These are phyloP conservation scores for Leishmania turanica DNA, from an alignment of 208 protist species.

Conservation along the genomic window DNA sequence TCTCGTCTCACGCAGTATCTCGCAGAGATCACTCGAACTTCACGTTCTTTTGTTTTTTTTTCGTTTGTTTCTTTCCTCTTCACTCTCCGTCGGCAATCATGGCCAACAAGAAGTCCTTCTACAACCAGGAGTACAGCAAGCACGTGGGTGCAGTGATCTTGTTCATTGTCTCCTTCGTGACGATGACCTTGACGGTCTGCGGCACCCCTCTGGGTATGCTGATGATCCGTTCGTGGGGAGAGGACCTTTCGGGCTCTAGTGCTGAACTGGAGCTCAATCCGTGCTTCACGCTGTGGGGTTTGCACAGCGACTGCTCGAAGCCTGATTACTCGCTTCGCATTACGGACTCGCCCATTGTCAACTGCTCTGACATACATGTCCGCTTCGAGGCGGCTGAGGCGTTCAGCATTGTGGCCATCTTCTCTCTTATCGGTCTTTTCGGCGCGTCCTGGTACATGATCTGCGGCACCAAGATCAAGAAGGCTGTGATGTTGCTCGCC, in stretches of 20 bases:
- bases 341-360: conserved; percentile 26
- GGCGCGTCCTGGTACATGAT: conserved; percentile 40
- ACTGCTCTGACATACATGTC: conserved; percentile 37
- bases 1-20: not conserved
- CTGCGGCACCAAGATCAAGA: conserved; percentile 43
- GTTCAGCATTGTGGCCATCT: conserved; percentile 58
- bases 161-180: conserved; percentile 46
- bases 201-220: conserved; percentile 58
- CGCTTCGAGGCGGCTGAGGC: conserved; percentile 59
- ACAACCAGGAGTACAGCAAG: conserved; percentile 44
- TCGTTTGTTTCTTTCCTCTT: not conserved
- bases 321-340: conserved; percentile 51
- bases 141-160: conserved; percentile 61
- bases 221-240: conserved; percentile 18
- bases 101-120: conserved; percentile 55
- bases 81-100: conserved; percentile 23
- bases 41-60: not conserved
- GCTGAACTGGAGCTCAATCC: conserved; percentile 4
- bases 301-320: conserved; percentile 42
- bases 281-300: conserved; percentile 71
- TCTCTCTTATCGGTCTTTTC: conserved; percentile 38
- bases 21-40: not conserved
- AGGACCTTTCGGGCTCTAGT: not conserved
- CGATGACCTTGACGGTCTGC: conserved; percentile 39
- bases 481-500: conserved; percentile 26